Base-by-base conservation (phyloP, 768 basidiomycete genomes). In the Pleurotus sapidus region DNA sequence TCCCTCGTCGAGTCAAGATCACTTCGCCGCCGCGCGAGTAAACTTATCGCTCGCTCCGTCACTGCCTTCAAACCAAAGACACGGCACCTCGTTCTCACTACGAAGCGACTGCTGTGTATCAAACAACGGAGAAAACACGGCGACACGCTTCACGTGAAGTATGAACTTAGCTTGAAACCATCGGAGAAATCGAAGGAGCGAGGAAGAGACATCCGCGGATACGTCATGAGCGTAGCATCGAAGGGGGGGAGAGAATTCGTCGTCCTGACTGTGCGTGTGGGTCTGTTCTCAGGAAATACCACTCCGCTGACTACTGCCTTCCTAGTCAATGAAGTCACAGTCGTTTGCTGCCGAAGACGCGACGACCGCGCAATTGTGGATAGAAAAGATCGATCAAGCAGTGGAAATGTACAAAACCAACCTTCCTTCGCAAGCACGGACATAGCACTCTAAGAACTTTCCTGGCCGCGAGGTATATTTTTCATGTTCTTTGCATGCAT, bases 161-260 rank as follows among this genome's bases (percentile, higher is more conserved):
- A 71, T 4, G 84, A 87, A 64, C 66, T 84, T n/a, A 66, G 68
- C n/a, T 57, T 86, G 49, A 70, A 68, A 54, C 66, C 67, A 23
- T 61, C 65, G 57, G 68, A 67, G 45, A 75, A 72, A 53, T 60
- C 66, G 39, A 75, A 72, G 56, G 71, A 73, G 42, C 77, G 74
- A 57, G 77, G 79, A 50, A 82, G 78, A 64, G 82, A 83, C 48
- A 66, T 72, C 14, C 75, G 77, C 38, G 70, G 68, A 42, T 68
- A 76, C 42, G 68, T 87, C 8, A 70, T 73, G 3, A 74, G 76
- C 20, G 79, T 81, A 0, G 82, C 81, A 55, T 69, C 74, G 24
- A 84, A 83, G 63, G 73, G 82, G 47, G 83, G 82, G 55, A 72
- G 80, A 38, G 83, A 84, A 64, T 86, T 88, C 64, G 77, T 82